A percentile compares a stretch with the other conserved stretches of the same genome.
phyloP scores from a whole-genome alignment of 257 asterid species.

The Ajuga chamaepitys region DNA sequence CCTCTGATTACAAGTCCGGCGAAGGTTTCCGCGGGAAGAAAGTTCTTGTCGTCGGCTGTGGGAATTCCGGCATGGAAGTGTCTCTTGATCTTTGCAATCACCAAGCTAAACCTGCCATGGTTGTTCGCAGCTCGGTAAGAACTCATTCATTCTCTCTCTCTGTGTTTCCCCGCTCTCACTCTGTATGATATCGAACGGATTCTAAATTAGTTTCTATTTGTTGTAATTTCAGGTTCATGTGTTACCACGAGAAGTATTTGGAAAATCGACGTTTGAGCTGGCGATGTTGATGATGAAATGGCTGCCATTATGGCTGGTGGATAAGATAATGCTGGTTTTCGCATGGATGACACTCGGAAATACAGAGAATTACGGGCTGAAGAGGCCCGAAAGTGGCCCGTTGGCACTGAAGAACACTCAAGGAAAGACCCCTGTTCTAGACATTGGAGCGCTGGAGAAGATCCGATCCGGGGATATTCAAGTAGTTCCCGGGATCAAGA shows the following conservation, averaged over 20 bases:
- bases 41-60: slow-evolving; percentile 57
- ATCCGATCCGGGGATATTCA: slow-evolving; percentile 47
- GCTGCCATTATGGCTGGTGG: slow-evolving; percentile 72
- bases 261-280: slow-evolving; percentile 55
- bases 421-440: slow-evolving; percentile 68
- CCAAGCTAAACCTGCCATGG: slow-evolving; percentile 45
- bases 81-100: slow-evolving; percentile 52
- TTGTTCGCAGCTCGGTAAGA: slow-evolving; percentile 49
- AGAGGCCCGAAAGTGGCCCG: slow-evolving; percentile 51
- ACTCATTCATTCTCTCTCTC: background rate
- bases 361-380: slow-evolving; percentile 42
- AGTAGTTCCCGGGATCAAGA: slow-evolving; percentile 45
- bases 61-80: slow-evolving; percentile 64
- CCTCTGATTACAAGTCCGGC: slow-evolving; percentile 51
- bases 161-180: background rate
- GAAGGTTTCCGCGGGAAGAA: slow-evolving; percentile 40
- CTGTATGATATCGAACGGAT: background rate
- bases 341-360: slow-evolving; percentile 55
- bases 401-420: slow-evolving; percentile 45
- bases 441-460: slow-evolving; percentile 55
- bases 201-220: background rate
- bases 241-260: slow-evolving; percentile 49
- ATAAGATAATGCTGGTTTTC: slow-evolving; percentile 36
- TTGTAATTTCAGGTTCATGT: slow-evolving; percentile 46
- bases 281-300: slow-evolving; percentile 47